These are phyloP conservation scores for Macroventuria anomochaeta DNA, from an alignment of 2,329 filamentous ascomycete species.

Conservation along the genomic window DNA sequence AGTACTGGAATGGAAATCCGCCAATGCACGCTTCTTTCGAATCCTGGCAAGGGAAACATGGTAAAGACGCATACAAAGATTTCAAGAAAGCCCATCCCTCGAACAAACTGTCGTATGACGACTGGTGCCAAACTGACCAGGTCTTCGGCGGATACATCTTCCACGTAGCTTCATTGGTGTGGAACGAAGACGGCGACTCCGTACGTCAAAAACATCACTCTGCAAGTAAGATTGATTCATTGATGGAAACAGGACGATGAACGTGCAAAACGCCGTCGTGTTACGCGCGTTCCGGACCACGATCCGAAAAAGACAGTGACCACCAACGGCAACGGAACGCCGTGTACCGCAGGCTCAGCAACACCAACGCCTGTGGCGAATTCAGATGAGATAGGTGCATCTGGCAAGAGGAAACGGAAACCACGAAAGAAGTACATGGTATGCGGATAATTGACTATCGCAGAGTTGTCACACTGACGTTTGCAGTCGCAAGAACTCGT, in stretches of 20 bases:
- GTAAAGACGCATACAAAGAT: slow-evolving; percentile 24
- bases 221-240: slow-evolving; percentile 5
- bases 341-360: slow-evolving; percentile 24
- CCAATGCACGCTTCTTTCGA: slow-evolving; percentile 9
- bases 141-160: slow-evolving; percentile 40
- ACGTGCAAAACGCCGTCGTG: slow-evolving; percentile 23
- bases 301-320: slow-evolving; percentile 36
- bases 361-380: slow-evolving; percentile 24
- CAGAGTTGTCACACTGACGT: slow-evolving; percentile 17
- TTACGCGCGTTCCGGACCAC: slow-evolving; percentile 28
- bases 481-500: slow-evolving; percentile 40
- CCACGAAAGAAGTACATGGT: slow-evolving; percentile 40
- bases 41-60: slow-evolving; percentile 6
- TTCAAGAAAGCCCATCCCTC: slow-evolving; percentile 34
- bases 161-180: slow-evolving; percentile 38
- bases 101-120: slow-evolving; percentile 38
- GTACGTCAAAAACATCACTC: slow-evolving; percentile 26
- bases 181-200: slow-evolving; percentile 37
- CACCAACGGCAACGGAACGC: slow-evolving; percentile 33
- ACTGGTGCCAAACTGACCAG: slow-evolving; percentile 38
- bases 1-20: neutral
- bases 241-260: slow-evolving; percentile 40
- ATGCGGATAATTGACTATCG: slow-evolving; percentile 5
- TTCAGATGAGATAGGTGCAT: slow-evolving; percentile 27
- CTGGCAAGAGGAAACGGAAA: slow-evolving; percentile 40